These are phyloP conservation scores for Leptosphaerulina australis DNA, from an alignment of 2,329 filamentous ascomycete species.

Conservation along the genomic window DNA sequence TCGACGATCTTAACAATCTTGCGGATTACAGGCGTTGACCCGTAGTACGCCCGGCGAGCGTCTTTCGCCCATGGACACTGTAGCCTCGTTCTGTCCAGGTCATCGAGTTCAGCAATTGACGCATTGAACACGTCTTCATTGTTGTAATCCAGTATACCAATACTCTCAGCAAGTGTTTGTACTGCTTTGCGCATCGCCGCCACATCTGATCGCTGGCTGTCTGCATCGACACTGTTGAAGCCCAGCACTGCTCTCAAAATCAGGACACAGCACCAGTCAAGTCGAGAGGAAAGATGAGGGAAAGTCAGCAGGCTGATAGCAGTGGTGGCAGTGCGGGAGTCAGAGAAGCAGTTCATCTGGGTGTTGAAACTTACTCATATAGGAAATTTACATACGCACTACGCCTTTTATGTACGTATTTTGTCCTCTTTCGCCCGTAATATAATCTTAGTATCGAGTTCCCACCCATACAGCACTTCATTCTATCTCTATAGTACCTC, in stretches of 20 bases:
- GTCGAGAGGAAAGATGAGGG: no score
- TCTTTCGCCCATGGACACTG: slow-evolving; percentile 24
- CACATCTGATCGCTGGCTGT: slow-evolving; percentile 14
- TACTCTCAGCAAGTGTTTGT: slow-evolving; percentile 23
- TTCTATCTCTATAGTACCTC: background rate
- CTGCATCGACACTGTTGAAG: slow-evolving; percentile 2
- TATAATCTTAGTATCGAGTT: no score
- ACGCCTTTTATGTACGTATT: no score
- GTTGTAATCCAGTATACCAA: slow-evolving; percentile 25
- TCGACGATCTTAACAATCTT: slow-evolving; percentile 23
- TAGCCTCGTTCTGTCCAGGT: slow-evolving; percentile 21
- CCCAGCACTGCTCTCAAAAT: no score
- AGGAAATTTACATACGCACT: no score
- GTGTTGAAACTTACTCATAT: no score
- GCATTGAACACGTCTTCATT: slow-evolving; percentile 13
- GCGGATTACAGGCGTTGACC: slow-evolving; percentile 23
- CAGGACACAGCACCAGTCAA: no score
- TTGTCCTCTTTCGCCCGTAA: no score
- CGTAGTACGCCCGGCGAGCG: slow-evolving; percentile 13
- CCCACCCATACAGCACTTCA: no score
- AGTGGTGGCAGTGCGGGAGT: no score
- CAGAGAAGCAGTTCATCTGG: no score
- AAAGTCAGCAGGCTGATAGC: no score
- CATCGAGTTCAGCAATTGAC: slow-evolving; percentile 5
- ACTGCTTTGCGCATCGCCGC: slow-evolving; percentile 22